A percentile compares a stretch with the other conserved stretches of the same genome.
Evolutionary conservation across 2,329 filamentous ascomycete species (phyloP).

Genomic region (Aspergillus intermedius): DNA sequence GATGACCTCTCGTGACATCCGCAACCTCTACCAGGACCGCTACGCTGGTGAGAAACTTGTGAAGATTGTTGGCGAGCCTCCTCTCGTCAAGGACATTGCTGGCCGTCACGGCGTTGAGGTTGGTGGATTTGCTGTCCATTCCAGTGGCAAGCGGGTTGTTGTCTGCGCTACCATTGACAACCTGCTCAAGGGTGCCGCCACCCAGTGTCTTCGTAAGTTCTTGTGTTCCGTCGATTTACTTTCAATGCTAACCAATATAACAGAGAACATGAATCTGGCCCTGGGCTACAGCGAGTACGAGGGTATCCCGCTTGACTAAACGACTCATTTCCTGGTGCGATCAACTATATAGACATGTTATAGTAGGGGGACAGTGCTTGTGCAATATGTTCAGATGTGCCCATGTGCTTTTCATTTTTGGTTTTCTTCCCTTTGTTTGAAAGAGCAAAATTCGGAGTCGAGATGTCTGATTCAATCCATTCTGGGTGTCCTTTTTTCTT

Average conservation of each 20-base stretch:
- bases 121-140: conserved; percentile 91
- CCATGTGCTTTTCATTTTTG: not conserved
- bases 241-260: conserved; percentile 8
- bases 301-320: conserved; percentile 62
- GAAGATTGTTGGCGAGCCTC: conserved; percentile 83
- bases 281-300: conserved; percentile 83
- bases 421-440: conserved; percentile 2
- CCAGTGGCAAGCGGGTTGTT: conserved; percentile 82
- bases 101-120: conserved; percentile 87
- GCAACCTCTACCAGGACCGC: conserved; percentile 90
- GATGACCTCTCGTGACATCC: conserved; percentile 86
- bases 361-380: conserved; percentile 12
- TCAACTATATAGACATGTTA: conserved; percentile 12
- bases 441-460: not conserved
- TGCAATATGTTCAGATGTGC: conserved; percentile 9
- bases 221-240: not conserved
- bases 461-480: not conserved
- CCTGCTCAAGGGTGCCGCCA: conserved; percentile 84
- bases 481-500: conserved; percentile 3
- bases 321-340: conserved; percentile 7
- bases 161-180: conserved; percentile 93
- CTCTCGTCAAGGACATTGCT: conserved; percentile 75
- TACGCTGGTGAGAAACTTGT: conserved; percentile 95
- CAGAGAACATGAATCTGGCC: conserved; percentile 91
- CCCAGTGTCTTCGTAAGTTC: conserved; percentile 79